Evolutionary conservation across 1,284 basidiomycete genomes (phyloP), one percentile per base, ranked within the genome.

Genomic region (Stereum hirsutum): DNA sequence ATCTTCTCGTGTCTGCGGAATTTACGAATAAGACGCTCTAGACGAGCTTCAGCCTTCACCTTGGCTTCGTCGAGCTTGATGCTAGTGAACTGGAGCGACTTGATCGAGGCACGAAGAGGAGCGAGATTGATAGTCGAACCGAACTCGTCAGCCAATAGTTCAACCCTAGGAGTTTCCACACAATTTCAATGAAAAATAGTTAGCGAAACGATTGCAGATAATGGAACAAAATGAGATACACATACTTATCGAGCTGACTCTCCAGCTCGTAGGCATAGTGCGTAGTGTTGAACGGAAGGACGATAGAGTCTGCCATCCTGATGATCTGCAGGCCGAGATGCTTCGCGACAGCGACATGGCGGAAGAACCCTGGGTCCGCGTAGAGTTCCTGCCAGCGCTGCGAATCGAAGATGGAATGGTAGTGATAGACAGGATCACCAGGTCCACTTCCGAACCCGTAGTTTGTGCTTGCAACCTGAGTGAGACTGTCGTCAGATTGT

Each of bases 401-500:
- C 6, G 75, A 75, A 59, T 91, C 89, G 57, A 79, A 91, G 50
- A 88, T 71, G 7, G 80, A 83, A 58, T 83, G 79, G 55, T 86
- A 87, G 56, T 87, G 85, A 54, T 86, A 87, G 3, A 80, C 75
- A 2, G 87, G 67, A 52, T 86, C 82, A 37, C 61, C 60, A 14
- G 55, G 55, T 15, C 70, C 69, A 5, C 55, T 54, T 1, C 56
- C 53, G 50, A 81, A 82, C 5, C 75, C 75, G 39, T 71, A 64
- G 51, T 79, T 65, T 32, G 66, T 58, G 48, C 74, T 74, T 19
- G 78, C 67, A 40, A 78, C 61, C 74, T 76, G 39, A 5, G 25
- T 20, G 19, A 17, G 28, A 6, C 36, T 14, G 26, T 5, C 12
- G n/a, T 14, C 8, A 26, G 12, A 7, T 26, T 24, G 26, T 11